Base-by-base conservation (phyloP, 345 rosid genomes). In the Heritiera fomes region DNA sequence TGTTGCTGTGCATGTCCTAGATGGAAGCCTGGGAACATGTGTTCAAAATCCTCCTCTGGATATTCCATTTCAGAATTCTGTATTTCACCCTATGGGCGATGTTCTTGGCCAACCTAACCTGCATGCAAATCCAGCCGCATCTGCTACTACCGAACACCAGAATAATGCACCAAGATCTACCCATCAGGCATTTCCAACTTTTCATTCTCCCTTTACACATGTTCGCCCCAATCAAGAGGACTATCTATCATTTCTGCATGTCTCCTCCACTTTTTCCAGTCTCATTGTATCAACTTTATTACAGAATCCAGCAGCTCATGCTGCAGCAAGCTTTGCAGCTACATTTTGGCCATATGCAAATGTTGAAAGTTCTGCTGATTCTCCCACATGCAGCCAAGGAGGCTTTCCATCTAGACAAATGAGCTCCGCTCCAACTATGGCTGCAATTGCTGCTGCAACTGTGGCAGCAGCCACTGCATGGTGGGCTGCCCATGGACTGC, bases 401-500 rank as follows among this genome's bases (percentile, higher is more conserved):
- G 77, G 85, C 53, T 84, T 80, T 67, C 82, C 80, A 77, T 76
- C 87, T 67, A 75, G 82, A 65, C 91, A 83, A 77, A 82, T 83
- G 77, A 86, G 79, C 85, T 80, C 89, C 73, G 84, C 84, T 76
- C 88, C 97, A 20, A 83, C 88, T 85, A 80, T 89, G 89, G 89
- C 93, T 72, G 91, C 93, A 69, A 84, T 95, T 82, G 98, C 91
- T 58, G 94, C 92, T 80, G 92, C 98, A 68, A 95, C 95, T 58
- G 93, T 95, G 63, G 94, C 97, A 59, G 98, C 98, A 81, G 98
- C 98, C 78, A 88, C 92, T 81, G 97, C 98, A 46, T 95, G 98
- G 98, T 95, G 98, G 98, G 92, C 95, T 34, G 94, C 98, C 70
- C 94, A 95, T 75, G 98, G 98, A 46, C 70, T 95, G 80, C 88